These are phyloP conservation scores for Heliophila coronopifolia DNA, from an alignment of 441 rosid species.

Conservation along the genomic window DNA sequence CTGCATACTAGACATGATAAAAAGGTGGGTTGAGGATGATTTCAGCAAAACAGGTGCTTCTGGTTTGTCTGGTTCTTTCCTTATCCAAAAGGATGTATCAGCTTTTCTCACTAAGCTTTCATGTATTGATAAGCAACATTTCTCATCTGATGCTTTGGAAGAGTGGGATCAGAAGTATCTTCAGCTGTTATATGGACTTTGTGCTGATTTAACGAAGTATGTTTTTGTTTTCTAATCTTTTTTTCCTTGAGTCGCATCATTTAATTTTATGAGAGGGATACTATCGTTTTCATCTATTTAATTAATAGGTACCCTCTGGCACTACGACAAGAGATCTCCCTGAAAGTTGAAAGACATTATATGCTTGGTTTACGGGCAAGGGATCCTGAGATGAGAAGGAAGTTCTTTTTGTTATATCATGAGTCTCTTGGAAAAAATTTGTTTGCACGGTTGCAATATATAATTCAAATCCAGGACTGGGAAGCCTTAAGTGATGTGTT, in stretches of 20 bases:
- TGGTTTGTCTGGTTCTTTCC: slow-evolving; percentile 49
- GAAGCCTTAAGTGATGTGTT: slow-evolving; percentile 97
- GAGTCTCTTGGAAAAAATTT: slow-evolving; percentile 75
- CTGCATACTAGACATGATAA: slow-evolving; percentile 80
- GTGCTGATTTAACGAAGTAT: slow-evolving; percentile 86
- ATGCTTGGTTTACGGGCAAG: slow-evolving; percentile 96
- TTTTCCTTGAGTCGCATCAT: neutral
- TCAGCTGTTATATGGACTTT: slow-evolving; percentile 82
- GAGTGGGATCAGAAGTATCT: slow-evolving; percentile 97
- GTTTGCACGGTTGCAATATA: slow-evolving; percentile 77
- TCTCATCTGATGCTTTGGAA: slow-evolving; percentile 55
- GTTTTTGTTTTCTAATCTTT: slow-evolving; percentile 8
- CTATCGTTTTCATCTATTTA: neutral
- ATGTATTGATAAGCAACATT: slow-evolving; percentile 88
- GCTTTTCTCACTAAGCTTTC: slow-evolving; percentile 88
- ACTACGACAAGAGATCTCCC: slow-evolving; percentile 89
- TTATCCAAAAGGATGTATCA: slow-evolving; percentile 73
- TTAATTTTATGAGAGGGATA: slow-evolving; percentile 12
- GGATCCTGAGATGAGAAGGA: slow-evolving; percentile 91
- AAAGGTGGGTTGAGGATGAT: slow-evolving; percentile 93
- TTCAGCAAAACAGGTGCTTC: slow-evolving; percentile 56
- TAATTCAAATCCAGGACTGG: slow-evolving; percentile 94
- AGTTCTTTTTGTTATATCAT: slow-evolving; percentile 81
- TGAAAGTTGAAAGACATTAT: slow-evolving; percentile 93
- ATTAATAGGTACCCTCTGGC: slow-evolving; percentile 53